Conservation (phyloP, 768 basidiomycete species). For the Leucogyrophana mollusca region DNA sequence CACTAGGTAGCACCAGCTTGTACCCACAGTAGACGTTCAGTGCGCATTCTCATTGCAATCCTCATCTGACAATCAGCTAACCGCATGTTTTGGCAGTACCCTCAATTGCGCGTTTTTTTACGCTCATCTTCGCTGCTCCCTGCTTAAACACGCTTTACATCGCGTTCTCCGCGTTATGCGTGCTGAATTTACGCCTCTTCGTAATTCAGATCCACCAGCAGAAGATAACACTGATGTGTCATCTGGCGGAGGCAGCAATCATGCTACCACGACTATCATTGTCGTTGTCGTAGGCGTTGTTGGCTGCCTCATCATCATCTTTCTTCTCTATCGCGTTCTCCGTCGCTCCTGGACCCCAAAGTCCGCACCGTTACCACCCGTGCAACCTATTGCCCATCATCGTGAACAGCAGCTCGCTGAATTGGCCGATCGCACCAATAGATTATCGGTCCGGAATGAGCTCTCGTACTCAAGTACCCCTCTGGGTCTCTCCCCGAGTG, state of each 20-base stretch:
- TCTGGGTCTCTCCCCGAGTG: constrained; percentile 15
- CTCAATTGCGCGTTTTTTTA: too few relatives aligned
- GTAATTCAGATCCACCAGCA: too few relatives aligned
- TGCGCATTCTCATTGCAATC: too few relatives aligned
- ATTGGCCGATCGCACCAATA: constrained; percentile 27
- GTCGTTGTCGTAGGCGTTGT: constrained; percentile 49
- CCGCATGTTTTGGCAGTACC: too few relatives aligned
- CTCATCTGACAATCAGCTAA: too few relatives aligned
- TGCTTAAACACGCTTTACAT: too few relatives aligned
- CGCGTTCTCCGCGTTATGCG: too few relatives aligned
- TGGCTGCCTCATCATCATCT: constrained; percentile 36
- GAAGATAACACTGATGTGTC: neutral
- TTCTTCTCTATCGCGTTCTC: constrained; percentile 37
- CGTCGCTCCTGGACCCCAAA: constrained; percentile 30
- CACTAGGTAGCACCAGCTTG: too few relatives aligned
- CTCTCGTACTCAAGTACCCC: constrained; percentile 21
- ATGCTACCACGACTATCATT: constrained; percentile 37
- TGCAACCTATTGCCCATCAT: constrained; percentile 63
- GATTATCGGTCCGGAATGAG: constrained; percentile 22
- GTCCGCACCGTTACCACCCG: constrained; percentile 56
- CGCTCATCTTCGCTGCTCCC: too few relatives aligned
- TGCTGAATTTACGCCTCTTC: too few relatives aligned
- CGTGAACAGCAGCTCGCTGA: constrained; percentile 50
- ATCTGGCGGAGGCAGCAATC: neutral
- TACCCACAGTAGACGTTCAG: too few relatives aligned